Base-by-base conservation (phyloP, 768 basidiomycete genomes). In the Termitomyces bulborhizus region DNA sequence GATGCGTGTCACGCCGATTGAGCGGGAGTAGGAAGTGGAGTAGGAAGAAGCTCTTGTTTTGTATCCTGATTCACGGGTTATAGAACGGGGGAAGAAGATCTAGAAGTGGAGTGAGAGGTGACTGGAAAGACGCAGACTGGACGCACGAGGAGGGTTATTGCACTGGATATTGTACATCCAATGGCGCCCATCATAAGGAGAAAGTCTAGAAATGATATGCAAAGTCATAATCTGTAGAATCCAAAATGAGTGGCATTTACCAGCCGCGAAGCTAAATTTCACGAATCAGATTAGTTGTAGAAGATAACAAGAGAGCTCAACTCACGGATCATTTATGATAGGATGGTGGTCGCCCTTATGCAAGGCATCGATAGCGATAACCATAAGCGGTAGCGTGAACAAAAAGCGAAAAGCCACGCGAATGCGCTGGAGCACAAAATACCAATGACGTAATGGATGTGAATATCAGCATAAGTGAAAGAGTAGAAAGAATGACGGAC, bases 11-110 rank as follows among this genome's bases (percentile, higher is more conserved):
- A 49, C 7, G 9, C 49, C 49, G 11, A 40, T 40, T 13, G 49
- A 50, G 6, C 63, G 64, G 13, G 71, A 60, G 45, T 65, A 76
- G 50, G 56, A 63, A 39, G 63, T 54, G 31, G 66, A 57, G 26
- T 65, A 64, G n/a, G 71, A 60, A 39, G 63, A 55, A 16, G 70
- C 57, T 47, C 77, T 79, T 24, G 77, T 73, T 54, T 70, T 76
- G 70, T 87, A 86, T 2, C 85, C 87, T 5, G 78, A 71, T 68
- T 88, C 86, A 27, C 73, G 74, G 3, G 79, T 78, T 53, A 88
- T 75, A 3, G 87, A 87, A 44, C 86, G 86, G 36, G 88, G 88
- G 73, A 90, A 90, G 71, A 90, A 90, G 42, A 90, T 79, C 86
- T 88, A 46, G 16, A 41, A 27, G 18, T 24, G 6, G 6, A 18